Evolutionary conservation across 805 yeast genomes (phyloP).

Genomic region (Candida morakotiae): DNA sequence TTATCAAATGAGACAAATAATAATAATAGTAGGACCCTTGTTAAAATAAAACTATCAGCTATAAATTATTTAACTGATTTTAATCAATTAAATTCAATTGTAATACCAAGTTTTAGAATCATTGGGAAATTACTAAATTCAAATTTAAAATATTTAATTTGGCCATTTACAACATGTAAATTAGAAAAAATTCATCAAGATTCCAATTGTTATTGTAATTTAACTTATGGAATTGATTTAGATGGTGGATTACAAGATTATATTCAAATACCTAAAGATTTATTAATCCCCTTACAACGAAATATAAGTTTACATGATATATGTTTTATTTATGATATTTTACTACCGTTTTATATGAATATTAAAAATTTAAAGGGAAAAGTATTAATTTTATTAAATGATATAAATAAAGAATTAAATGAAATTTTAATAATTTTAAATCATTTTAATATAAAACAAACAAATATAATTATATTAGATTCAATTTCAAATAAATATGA

Average conservation of each 20-base stretch:
- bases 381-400: slow-evolving; percentile 26
- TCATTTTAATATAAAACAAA: slow-evolving; percentile 18
- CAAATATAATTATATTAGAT: slow-evolving; percentile 14
- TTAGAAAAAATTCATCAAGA: slow-evolving; percentile 14
- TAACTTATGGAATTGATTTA: slow-evolving; percentile 28
- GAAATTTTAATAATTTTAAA: slow-evolving; percentile 33
- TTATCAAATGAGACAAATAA: not conserved
- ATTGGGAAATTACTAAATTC: slow-evolving; percentile 24
- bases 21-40: slow-evolving; percentile 18
- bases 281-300: slow-evolving; percentile 25
- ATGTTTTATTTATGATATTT: slow-evolving; percentile 28
- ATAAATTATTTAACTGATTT: slow-evolving; percentile 26
- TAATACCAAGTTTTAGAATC: slow-evolving; percentile 33
- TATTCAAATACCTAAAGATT: slow-evolving; percentile 23
- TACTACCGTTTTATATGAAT: slow-evolving; percentile 28
- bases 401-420: slow-evolving; percentile 27
- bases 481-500: slow-evolving; percentile 4
- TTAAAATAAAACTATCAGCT: slow-evolving; percentile 25
- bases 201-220: slow-evolving; percentile 17
- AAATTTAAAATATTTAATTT: slow-evolving; percentile 20
- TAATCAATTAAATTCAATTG: slow-evolving; percentile 3
- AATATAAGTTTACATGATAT: slow-evolving; percentile 33
- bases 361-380: slow-evolving; percentile 8
- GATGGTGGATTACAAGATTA: slow-evolving; percentile 41
- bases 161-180: slow-evolving; percentile 31